phyloP scores from a whole-genome alignment of 1,284 basidiomycete genomes.

The Cutaneotrichosporon cutaneum region DNA sequence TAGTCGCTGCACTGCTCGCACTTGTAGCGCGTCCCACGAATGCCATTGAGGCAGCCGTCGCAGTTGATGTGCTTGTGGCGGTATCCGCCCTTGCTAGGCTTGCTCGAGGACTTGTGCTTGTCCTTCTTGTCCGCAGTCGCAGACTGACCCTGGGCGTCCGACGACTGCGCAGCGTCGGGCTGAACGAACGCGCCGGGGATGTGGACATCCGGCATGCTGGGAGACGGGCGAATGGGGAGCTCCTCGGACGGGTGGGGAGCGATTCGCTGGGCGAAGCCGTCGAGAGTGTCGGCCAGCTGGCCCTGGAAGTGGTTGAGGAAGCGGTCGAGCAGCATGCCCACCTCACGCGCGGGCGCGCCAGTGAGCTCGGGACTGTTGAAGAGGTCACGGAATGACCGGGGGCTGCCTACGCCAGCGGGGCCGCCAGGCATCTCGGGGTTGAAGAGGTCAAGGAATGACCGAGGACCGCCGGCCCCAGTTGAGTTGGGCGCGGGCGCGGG shows the following conservation, averaged over 20 bases:
- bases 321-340: slow-evolving; percentile 47
- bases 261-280: slow-evolving; percentile 30
- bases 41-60: slow-evolving; percentile 46
- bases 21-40: slow-evolving; percentile 49
- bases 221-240: background rate
- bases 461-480: too few species aligned
- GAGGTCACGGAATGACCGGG: slow-evolving; percentile 13
- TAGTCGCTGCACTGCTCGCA: slow-evolving; percentile 50
- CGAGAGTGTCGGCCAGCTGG: slow-evolving; percentile 47
- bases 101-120: slow-evolving; percentile 19
- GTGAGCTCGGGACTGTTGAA: slow-evolving; percentile 14
- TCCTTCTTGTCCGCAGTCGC: slow-evolving; percentile 4
- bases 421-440: slow-evolving; percentile 17
- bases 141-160: slow-evolving; percentile 10
- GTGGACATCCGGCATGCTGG: slow-evolving; percentile 18
- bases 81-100: slow-evolving; percentile 42
- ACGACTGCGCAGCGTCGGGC: slow-evolving; percentile 17
- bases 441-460: slow-evolving; percentile 16
- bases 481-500: slow-evolving; percentile 9
- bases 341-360: slow-evolving; percentile 39
- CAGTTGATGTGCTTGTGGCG: slow-evolving; percentile 50
- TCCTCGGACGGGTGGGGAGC: slow-evolving; percentile 16
- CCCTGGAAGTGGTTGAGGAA: slow-evolving; percentile 51
- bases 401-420: slow-evolving; percentile 27
- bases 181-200: slow-evolving; percentile 44